A percentile compares a stretch with the other conserved stretches of the same genome.
Evolutionary conservation across 179 eudicot species (phyloP).

Genomic region (Corrigiola litoralis): DNA sequence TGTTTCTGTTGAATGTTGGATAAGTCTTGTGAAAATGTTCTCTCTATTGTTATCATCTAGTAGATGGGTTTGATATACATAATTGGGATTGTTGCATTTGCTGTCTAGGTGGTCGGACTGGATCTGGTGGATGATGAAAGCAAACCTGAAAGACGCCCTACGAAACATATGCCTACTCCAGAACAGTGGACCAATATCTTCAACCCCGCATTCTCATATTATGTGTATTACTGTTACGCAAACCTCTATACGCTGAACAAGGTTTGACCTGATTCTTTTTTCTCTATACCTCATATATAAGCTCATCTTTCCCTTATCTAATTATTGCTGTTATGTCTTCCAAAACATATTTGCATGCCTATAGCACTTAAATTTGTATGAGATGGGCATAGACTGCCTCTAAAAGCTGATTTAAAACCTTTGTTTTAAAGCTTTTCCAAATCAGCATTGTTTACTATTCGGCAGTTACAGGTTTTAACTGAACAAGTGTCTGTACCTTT

Average conservation of each 20-base stretch:
- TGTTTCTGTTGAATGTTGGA: not conserved
- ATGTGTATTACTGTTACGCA: constrained; percentile 92
- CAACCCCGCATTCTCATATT: constrained; percentile 95
- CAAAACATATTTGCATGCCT: too few species aligned
- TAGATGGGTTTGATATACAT: not conserved
- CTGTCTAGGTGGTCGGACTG: constrained; percentile 81
- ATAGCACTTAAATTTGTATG: too few species aligned
- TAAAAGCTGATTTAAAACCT: too few species aligned
- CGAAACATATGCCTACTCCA: constrained; percentile 99
- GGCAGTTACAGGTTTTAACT: too few species aligned
- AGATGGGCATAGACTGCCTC: too few species aligned
- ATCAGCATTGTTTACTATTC: too few species aligned
- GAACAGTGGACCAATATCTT: constrained; percentile 94
- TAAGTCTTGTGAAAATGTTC: not conserved
- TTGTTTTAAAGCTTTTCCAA: too few species aligned
- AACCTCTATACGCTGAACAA: constrained; percentile 94
- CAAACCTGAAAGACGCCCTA: constrained; percentile 98
- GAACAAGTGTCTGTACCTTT: too few species aligned
- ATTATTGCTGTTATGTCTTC: too few species aligned
- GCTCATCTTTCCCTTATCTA: not conserved
- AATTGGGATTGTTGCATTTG: constrained; percentile 5
- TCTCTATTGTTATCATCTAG: not conserved
- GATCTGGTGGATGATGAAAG: constrained; percentile 99
- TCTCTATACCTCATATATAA: not conserved
- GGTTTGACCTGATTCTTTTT: constrained; percentile 35